Evolutionary conservation across 108 stramenopile species (phyloP).

Genomic region (Discostella stelligeroides): DNA sequence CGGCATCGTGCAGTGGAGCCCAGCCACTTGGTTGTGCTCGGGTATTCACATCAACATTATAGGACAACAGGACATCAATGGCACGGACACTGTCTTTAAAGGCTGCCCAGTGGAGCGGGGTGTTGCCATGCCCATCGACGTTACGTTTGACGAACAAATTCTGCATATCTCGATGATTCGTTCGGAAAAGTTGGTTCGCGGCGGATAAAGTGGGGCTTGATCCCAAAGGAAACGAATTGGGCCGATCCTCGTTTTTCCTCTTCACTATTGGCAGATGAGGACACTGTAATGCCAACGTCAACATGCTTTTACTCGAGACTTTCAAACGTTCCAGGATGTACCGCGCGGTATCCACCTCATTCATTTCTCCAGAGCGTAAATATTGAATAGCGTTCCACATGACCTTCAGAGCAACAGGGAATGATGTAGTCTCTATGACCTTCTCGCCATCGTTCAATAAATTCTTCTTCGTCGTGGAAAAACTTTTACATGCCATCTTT

Average conservation of each 20-base stretch:
- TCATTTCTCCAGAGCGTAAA: constrained; percentile 51
- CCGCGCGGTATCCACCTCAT: constrained; percentile 59
- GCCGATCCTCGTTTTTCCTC: constrained; percentile 8
- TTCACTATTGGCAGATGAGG: constrained; percentile 47
- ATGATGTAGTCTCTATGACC: constrained; percentile 15
- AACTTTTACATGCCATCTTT: not conserved
- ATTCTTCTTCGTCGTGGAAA: not conserved
- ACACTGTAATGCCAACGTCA: constrained; percentile 48
- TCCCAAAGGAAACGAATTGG: not conserved
- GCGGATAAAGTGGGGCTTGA: constrained; percentile 3
- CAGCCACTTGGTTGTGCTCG: constrained; percentile 86
- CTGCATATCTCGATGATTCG: constrained; percentile 15
- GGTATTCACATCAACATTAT: constrained; percentile 74
- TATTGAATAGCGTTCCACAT: constrained; percentile 41
- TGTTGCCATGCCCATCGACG: constrained; percentile 86
- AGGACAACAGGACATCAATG: constrained; percentile 64
- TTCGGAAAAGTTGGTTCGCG: constrained; percentile 14
- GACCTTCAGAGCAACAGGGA: constrained; percentile 37
- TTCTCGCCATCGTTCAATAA: constrained; percentile 6
- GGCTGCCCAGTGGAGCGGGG: constrained; percentile 87
- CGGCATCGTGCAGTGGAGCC: constrained; percentile 89
- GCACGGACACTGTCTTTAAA: constrained; percentile 82
- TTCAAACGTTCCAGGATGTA: constrained; percentile 43
- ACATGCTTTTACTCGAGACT: constrained; percentile 47
- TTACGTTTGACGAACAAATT: constrained; percentile 27